A percentile compares a stretch with the other conserved stretches of the same genome.
phyloP scores from a whole-genome alignment of 352 stramenopile species.

The Pythium utonaiense region DNA sequence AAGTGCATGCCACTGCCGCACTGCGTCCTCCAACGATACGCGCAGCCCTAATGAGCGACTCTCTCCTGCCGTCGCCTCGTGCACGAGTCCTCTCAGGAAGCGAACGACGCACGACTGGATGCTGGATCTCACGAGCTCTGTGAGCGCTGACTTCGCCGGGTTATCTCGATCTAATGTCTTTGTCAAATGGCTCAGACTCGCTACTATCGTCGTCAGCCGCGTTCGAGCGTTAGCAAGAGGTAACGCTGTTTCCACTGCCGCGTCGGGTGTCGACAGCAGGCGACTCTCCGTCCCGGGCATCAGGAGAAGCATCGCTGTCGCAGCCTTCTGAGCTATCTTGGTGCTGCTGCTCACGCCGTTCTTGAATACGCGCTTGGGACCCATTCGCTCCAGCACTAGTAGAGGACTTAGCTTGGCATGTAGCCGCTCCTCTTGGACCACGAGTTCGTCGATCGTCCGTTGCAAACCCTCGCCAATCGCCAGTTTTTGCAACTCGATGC shows the following conservation, averaged over 20 bases:
- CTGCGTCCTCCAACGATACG: conserved; percentile 10
- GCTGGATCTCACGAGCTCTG: conserved; percentile 19
- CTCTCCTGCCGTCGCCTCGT: not conserved
- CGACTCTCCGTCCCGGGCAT: conserved; percentile 23
- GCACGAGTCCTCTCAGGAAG: conserved; percentile 26
- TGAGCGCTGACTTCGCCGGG: not conserved
- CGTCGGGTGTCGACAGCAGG: conserved; percentile 13
- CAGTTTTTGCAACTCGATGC: conserved; percentile 26
- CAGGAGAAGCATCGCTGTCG: conserved; percentile 20
- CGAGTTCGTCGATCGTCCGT: conserved; percentile 21
- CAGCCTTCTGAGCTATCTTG: conserved; percentile 10
- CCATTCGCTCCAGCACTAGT: conserved; percentile 22
- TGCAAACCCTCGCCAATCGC: conserved; percentile 30
- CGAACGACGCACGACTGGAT: conserved; percentile 15
- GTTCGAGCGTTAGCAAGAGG: conserved; percentile 2
- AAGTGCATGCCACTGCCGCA: conserved; percentile 15
- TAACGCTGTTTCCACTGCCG: not conserved
- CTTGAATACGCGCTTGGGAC: conserved; percentile 8
- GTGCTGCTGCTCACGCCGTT: conserved; percentile 17
- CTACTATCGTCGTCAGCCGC: conserved; percentile 4
- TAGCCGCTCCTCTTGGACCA: conserved; percentile 19
- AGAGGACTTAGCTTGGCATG: conserved; percentile 17
- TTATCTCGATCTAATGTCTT: not conserved
- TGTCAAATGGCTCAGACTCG: not conserved
- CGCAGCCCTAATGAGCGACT: conserved; percentile 1